Conservation (phyloP, 352 stramenopile species). For the Phytophthora litchii region DNA sequence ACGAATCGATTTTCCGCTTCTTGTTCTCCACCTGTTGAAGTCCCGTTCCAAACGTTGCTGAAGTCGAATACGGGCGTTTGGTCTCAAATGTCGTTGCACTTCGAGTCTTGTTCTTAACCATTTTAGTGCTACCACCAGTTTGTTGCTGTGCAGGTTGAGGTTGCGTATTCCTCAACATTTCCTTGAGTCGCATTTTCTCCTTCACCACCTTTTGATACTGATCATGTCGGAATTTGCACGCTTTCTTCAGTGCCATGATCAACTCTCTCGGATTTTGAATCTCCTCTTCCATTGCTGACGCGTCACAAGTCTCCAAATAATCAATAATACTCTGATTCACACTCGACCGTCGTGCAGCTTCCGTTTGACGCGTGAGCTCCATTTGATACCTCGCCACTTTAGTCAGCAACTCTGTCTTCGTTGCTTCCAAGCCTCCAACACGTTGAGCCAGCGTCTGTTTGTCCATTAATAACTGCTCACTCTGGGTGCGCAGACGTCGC, state of each 20-base stretch:
- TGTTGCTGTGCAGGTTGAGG: constrained; percentile 20
- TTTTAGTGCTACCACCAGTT: constrained; percentile 2
- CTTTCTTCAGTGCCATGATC: constrained; percentile 82
- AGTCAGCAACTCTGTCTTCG: constrained; percentile 61
- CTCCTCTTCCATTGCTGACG: constrained; percentile 70
- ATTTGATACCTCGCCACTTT: constrained; percentile 84
- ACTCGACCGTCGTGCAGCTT: constrained; percentile 46
- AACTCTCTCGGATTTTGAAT: constrained; percentile 79
- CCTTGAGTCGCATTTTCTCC: constrained; percentile 75
- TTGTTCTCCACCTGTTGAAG: constrained; percentile 50
- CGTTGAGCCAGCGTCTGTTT: constrained; percentile 69
- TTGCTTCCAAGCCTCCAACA: constrained; percentile 46
- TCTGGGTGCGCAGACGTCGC: constrained; percentile 63
- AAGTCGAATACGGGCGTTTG: constrained; percentile 28
- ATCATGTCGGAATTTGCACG: constrained; percentile 80
- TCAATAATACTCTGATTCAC: constrained; percentile 81
- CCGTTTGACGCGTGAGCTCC: constrained; percentile 67
- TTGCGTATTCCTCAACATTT: constrained; percentile 58
- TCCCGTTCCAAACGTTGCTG: constrained; percentile 24
- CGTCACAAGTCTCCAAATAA: constrained; percentile 76
- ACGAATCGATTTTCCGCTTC: constrained; percentile 58
- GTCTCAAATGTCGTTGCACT: constrained; percentile 20
- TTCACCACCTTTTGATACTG: constrained; percentile 86
- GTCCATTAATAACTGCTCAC: constrained; percentile 64
- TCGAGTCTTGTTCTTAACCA: constrained; percentile 41